Evolutionary conservation across 2,329 filamentous ascomycete species (phyloP).

Genomic region (Raffaelea arxii): DNA sequence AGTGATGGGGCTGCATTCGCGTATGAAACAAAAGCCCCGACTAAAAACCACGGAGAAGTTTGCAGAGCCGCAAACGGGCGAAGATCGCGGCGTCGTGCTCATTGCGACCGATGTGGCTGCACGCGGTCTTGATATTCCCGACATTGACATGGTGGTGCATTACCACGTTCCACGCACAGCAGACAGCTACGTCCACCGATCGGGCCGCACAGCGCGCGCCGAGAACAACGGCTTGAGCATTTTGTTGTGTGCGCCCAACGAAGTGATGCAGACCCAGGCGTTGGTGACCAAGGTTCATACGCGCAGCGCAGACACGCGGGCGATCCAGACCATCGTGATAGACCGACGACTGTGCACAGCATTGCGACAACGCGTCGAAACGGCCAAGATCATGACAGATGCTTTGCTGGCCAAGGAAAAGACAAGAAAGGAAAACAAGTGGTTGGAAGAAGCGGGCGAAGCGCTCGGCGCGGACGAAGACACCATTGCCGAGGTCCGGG

Average conservation of each 20-base stretch:
- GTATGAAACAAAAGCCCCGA: slow-evolving; percentile 93
- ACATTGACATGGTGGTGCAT: slow-evolving; percentile 82
- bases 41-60: slow-evolving; percentile 90
- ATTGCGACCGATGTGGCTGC: slow-evolving; percentile 92
- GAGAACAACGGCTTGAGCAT: slow-evolving; percentile 70
- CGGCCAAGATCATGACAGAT: slow-evolving; percentile 85
- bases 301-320: slow-evolving; percentile 32
- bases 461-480: slow-evolving; percentile 91
- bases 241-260: slow-evolving; percentile 82
- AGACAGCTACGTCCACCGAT: slow-evolving; percentile 91
- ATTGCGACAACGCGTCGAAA: slow-evolving; percentile 64
- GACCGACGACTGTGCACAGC: slow-evolving; percentile 70
- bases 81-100: slow-evolving; percentile 53
- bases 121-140: slow-evolving; percentile 84
- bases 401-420: slow-evolving; percentile 79
- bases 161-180: slow-evolving; percentile 90
- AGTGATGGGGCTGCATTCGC: slow-evolving; percentile 73
- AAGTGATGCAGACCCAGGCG: slow-evolving; percentile 74
- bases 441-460: slow-evolving; percentile 86
- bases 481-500: slow-evolving; percentile 33
- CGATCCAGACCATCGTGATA: slow-evolving; percentile 72
- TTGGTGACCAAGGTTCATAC: slow-evolving; percentile 80
- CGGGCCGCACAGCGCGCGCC: slow-evolving; percentile 85
- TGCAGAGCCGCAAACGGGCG: slow-evolving; percentile 42
- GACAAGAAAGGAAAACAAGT: slow-evolving; percentile 68